Evolutionary conservation across 1,284 basidiomycete species (phyloP), one percentile per base, ranked within the genome.

Genomic region (Phellopilus nigrolimitatus): DNA sequence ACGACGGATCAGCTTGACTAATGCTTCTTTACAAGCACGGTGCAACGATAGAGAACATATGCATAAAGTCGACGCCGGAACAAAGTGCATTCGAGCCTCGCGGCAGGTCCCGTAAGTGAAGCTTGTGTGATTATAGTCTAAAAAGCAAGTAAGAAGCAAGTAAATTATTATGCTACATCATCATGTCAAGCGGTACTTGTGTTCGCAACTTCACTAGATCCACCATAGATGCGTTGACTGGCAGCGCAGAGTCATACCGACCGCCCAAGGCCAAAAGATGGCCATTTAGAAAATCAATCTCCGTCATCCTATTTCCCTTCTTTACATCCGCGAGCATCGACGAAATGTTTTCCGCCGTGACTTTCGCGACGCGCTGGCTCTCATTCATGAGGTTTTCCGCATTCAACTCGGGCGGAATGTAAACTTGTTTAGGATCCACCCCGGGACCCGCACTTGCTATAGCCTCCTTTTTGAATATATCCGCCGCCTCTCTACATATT

Each of bases 221-320:
- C 17, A 75, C 65, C 41, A 97, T 66, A 41, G 77, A 71, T 17
- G 76, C 68, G 58, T 83, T 90, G 10, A 76, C 70, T 0, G 84
- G 82, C 60, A 84, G 86, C 7, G 69, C 66, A 30, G 95, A 72
- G 3, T 71, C 69, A 59, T 88, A 78, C 37, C 73, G 68, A 41
- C 69, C 60, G 6, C 88, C 95, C 4, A 95, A 68, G 8, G 71
- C 69, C 21, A 82, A 63, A 42, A 99, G 67, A 65, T 95, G 91
- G 5, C 95, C 95, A 60, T 93, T 95, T 64, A 98, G 78, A 61
- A 76, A 93, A 21, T 88, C 80, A 33, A 95, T 77, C 68, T 95
- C 91, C 0, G 91, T 92, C 21, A 62, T 53, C 49, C 69, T 55
- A 13, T 63, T 71, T 30, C 82, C 81, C 42, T 68, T 66, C 55